These are phyloP conservation scores for Pythium coloratum DNA, from an alignment of 352 stramenopile species.

Conservation along the genomic window DNA sequence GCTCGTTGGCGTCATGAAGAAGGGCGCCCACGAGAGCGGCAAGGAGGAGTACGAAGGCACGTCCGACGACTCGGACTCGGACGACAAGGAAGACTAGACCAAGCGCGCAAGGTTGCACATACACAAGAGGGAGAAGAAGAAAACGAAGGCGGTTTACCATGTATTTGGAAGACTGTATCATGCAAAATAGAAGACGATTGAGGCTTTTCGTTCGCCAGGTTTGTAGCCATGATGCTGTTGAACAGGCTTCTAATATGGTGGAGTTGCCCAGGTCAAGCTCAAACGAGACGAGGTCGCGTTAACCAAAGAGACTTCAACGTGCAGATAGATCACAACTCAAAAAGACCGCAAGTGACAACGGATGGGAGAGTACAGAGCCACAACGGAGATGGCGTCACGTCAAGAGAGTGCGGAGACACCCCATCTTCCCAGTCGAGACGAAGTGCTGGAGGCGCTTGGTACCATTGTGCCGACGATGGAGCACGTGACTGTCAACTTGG, in stretches of 20 bases:
- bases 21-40: slow-evolving; percentile 72
- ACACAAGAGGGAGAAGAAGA: not conserved
- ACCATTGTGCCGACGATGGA: slow-evolving; percentile 1
- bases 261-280: not conserved
- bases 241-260: slow-evolving; percentile 2
- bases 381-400: not conserved
- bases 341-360: not conserved
- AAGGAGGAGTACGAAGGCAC: slow-evolving; percentile 88
- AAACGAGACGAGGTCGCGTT: not conserved
- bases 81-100: slow-evolving; percentile 32
- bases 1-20: slow-evolving; percentile 60
- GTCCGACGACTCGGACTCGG: slow-evolving; percentile 74
- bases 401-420: not conserved
- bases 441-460: slow-evolving; percentile 1
- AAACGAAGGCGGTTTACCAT: no score
- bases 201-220: not conserved
- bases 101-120: not conserved
- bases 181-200: slow-evolving; percentile 3
- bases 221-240: not conserved
- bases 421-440: not conserved
- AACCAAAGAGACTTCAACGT: slow-evolving; percentile 9
- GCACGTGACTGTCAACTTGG: not conserved
- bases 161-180: not conserved
- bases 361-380: not conserved
- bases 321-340: not conserved